Base-by-base conservation (phyloP, 768 basidiomycete species). In the Atractiella rhizophila region DNA sequence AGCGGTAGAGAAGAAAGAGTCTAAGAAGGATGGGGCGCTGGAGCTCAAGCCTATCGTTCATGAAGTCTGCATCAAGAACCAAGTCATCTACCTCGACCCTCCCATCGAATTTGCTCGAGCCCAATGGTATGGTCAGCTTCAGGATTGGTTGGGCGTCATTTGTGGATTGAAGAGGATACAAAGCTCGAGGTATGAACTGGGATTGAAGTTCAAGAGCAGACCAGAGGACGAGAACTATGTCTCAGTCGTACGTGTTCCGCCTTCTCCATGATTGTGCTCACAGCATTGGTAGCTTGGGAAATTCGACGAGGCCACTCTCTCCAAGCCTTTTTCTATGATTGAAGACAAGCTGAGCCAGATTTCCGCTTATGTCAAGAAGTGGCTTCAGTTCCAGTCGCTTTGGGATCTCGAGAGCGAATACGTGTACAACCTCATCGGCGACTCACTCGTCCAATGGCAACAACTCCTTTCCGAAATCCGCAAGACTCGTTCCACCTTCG, bases 321-420 rank as follows among this genome's bases (percentile, higher is more conserved):
- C 74, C 51, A 69, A 70, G 24, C 82, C 88, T 0, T 83, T 98
- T 58, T 59, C 68, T 0, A 65, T 91, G 20, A 75, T 98, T 52
- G 85, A 94, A 59, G 63, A 60, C 50, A 91, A 91, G 60, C 73
- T 85, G 13, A 74, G 76, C 43, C 72, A 80, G 46, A 67, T 98
- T 40, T 74, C 68, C 51, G 74, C 76, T 34, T 98, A 98, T 59
- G 83, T 94, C 37, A 79, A 68, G 44, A 91, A 91, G 62, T 98
- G 91, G 91, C 69, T 96, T 0, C 86, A 88, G 54, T 96, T 98
- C 69, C 91, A 96, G 60, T 88, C 88, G 0, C 66, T 96, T 0
- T 96, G 88, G 91, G 91, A 98, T 57, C 71, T 96, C 30, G 85
- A 96, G 60, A 70, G 86, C 23, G 88, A 96, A 66, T 77, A 79